These are phyloP conservation scores for Carex myosuroides DNA, from an alignment of 176 grass and related monocot genomes.

Conservation along the genomic window DNA sequence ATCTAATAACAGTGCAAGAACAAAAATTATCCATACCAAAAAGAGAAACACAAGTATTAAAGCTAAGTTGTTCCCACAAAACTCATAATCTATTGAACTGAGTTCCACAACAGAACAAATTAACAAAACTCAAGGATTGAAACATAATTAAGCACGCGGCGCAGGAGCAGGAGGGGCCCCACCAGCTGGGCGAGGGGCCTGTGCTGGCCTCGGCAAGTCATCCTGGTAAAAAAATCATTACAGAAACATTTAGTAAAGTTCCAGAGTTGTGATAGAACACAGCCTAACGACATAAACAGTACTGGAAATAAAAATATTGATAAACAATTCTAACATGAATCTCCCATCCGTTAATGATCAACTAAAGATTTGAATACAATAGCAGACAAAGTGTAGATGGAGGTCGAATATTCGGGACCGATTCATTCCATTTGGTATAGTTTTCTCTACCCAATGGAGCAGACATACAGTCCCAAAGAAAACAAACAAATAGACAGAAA, in stretches of 20 bases:
- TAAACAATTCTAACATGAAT: background rate
- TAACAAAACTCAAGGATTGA: background rate
- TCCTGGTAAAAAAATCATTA: conserved; percentile 30
- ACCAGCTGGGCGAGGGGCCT: conserved; percentile 34
- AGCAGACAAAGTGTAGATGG: conserved; percentile 39
- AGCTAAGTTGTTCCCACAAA: background rate
- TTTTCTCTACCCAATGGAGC: conserved; percentile 20
- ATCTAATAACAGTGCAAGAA: background rate
- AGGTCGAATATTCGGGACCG: conserved; percentile 23
- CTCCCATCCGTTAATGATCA: conserved; percentile 38
- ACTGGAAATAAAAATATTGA: background rate
- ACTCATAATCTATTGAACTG: background rate
- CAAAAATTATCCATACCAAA: background rate
- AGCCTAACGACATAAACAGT: background rate
- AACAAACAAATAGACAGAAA: background rate
- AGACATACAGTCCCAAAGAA: conserved; percentile 12
- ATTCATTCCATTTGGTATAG: conserved; percentile 26
- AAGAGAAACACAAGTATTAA: background rate
- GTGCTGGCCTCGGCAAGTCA: conserved; percentile 34
- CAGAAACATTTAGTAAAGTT: background rate
- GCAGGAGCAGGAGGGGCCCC: background rate
- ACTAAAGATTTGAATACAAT: conserved; percentile 18
- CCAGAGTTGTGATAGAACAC: background rate
- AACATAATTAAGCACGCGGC: conserved; percentile 7
- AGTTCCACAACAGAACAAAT: background rate